phyloP scores from a whole-genome alignment of 352 stramenopile species.

The Phytophthora pluvialis region DNA sequence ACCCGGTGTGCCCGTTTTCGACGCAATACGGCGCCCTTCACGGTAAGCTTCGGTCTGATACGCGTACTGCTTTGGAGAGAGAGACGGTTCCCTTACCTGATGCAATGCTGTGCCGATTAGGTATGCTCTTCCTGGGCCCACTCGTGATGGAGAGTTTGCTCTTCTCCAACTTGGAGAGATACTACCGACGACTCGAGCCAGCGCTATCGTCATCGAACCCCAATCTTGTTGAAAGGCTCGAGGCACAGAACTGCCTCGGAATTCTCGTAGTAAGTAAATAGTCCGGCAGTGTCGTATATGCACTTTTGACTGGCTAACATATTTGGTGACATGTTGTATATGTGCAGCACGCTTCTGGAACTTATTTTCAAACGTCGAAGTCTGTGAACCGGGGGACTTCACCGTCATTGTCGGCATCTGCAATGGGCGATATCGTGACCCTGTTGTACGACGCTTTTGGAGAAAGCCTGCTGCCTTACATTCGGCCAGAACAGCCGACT shows the following conservation, averaged over 20 bases:
- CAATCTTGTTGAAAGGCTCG: slow-evolving; percentile 81
- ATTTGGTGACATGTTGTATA: slow-evolving; percentile 12
- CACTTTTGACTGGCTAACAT: not conserved
- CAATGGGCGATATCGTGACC: slow-evolving; percentile 57
- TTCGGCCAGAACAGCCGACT: slow-evolving; percentile 51
- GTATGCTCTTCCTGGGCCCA: slow-evolving; percentile 91
- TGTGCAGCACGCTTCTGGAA: slow-evolving; percentile 73
- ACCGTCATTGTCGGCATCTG: slow-evolving; percentile 38
- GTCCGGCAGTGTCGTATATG: not conserved
- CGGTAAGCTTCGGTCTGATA: slow-evolving; percentile 39
- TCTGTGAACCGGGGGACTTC: slow-evolving; percentile 30
- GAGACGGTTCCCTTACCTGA: not conserved
- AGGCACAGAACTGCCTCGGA: slow-evolving; percentile 88
- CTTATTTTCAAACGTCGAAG: slow-evolving; percentile 81
- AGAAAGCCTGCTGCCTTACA: slow-evolving; percentile 80
- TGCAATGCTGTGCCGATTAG: slow-evolving; percentile 26
- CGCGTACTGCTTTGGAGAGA: not conserved
- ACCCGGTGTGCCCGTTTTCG: slow-evolving; percentile 77
- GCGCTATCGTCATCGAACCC: slow-evolving; percentile 77
- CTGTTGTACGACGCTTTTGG: slow-evolving; percentile 83
- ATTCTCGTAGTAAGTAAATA: slow-evolving; percentile 77
- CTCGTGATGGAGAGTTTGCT: slow-evolving; percentile 94
- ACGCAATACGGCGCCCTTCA: slow-evolving; percentile 94
- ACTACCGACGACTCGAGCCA: slow-evolving; percentile 87
- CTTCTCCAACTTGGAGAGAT: slow-evolving; percentile 87